These are phyloP conservation scores for Geosmithia putterillii DNA, from an alignment of 2,329 filamentous ascomycete genomes.

Conservation along the genomic window DNA sequence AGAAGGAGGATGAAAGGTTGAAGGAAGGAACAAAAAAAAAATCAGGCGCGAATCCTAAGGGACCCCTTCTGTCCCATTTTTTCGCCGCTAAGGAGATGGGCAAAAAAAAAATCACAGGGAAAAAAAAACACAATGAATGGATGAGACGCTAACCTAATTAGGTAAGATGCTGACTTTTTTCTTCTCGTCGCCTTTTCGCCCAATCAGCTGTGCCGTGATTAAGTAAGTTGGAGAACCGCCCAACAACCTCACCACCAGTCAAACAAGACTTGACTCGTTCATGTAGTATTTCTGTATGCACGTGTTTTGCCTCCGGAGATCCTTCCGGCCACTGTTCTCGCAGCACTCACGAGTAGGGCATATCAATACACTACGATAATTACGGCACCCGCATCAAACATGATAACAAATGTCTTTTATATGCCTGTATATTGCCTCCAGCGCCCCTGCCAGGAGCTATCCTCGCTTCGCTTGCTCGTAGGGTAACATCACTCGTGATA, in stretches of 20 bases:
- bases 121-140: not conserved
- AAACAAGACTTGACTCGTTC: too few species aligned
- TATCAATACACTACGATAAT: too few species aligned
- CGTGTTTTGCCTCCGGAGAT: too few species aligned
- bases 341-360: too few species aligned
- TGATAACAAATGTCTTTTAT: too few species aligned
- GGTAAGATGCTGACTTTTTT: not conserved
- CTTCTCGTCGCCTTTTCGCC: not conserved
- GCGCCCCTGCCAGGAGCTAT: too few species aligned
- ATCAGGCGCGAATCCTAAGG: not conserved
- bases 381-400: too few species aligned
- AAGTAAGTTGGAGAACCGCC: not conserved
- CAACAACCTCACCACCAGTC: too few species aligned
- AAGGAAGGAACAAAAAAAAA: slow-evolving; percentile 6
- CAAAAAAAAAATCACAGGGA: slow-evolving; percentile 9
- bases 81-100: slow-evolving; percentile 14
- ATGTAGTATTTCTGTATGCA: not conserved
- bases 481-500: too few species aligned
- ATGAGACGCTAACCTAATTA: not conserved
- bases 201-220: not conserved
- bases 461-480: too few species aligned
- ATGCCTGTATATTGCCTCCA: too few species aligned
- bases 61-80: slow-evolving; percentile 9
- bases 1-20: slow-evolving; percentile 10
- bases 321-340: too few species aligned